Evolutionary conservation across 306 rosid genomes (phyloP), one percentile per base, ranked within the genome.

Genomic region (Trifolium pratense): DNA sequence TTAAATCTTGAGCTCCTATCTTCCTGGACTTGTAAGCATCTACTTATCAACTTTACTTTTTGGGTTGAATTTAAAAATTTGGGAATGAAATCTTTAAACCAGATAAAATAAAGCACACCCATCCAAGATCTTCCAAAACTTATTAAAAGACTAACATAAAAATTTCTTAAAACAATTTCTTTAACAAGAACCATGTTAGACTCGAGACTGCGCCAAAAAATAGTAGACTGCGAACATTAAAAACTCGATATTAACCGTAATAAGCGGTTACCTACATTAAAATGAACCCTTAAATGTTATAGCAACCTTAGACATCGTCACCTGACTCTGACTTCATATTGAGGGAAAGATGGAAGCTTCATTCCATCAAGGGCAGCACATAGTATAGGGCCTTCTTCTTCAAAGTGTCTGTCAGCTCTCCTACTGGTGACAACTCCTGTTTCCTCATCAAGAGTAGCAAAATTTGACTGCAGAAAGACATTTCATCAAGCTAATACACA

Each of bases 251-350:
- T 43, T 59, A 21, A 51, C 18, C 58, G 56, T 51, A 65, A 51
- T 66, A 45, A 52, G 70, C 11, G 25, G 68, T 68, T 32, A 43
- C 75, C 77, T 70, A 78, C 61, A 68, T 45, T 26, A 59, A 67
- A 70, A 66, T 67, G 46, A 75, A 68, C 74, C 68, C 75, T 63
- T 40, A 51, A 74, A 70, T 37, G 49, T 37, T 29, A 71, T 34
- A 53, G 78, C 57, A 76, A 61, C 73, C 66, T 77, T 75, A 79
- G 77, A 79, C 55, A 73, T 75, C 81, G 61, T 64, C 83, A 93
- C 96, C 99, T 94, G 90, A 91, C 96, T 86, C 99, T 88, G 73
- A 94, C 90, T 89, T 89, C 97, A 76, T 91, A 90, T 69, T 94
- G 71, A 3, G 99, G 99, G 85, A 86, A 94, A 73, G 91, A 89